These are phyloP conservation scores for Podaxis mareebaensis DNA, from an alignment of 768 basidiomycete species.

Conservation along the genomic window DNA sequence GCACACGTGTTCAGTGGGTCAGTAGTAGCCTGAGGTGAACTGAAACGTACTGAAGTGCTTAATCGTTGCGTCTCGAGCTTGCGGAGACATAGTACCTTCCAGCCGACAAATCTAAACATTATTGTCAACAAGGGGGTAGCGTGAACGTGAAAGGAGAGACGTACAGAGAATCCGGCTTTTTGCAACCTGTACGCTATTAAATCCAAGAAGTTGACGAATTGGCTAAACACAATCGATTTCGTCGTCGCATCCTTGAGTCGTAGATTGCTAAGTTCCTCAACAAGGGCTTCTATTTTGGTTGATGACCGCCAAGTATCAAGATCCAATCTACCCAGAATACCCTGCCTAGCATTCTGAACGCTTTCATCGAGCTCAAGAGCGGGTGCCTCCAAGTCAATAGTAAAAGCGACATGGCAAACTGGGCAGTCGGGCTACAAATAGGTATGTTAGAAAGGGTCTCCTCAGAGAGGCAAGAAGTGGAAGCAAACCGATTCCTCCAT, in stretches of 20 bases:
- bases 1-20: not conserved
- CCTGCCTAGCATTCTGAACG: slow-evolving; percentile 62
- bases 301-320: slow-evolving; percentile 91
- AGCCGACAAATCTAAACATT: slow-evolving; percentile 77
- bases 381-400: slow-evolving; percentile 95
- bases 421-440: slow-evolving; percentile 80
- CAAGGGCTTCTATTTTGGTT: slow-evolving; percentile 95
- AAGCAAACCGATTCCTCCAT: slow-evolving; percentile 60
- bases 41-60: slow-evolving; percentile 81
- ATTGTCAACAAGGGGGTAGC: not conserved
- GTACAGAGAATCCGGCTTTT: slow-evolving; percentile 85
- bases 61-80: slow-evolving; percentile 92
- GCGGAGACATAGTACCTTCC: slow-evolving; percentile 96
- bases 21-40: not conserved
- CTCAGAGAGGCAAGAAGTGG: not conserved
- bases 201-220: slow-evolving; percentile 93
- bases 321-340: slow-evolving; percentile 90
- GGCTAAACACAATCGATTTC: slow-evolving; percentile 96
- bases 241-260: slow-evolving; percentile 84
- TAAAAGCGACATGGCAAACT: slow-evolving; percentile 88
- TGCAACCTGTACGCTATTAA: slow-evolving; percentile 92
- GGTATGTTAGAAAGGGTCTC: not conserved
- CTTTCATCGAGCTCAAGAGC: slow-evolving; percentile 81
- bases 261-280: slow-evolving; percentile 90
- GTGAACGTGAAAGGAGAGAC: slow-evolving; percentile 20